Evolutionary conservation across 177 flowering plant species (phyloP), one percentile per base, ranked within the genome.

Genomic region (Tripterygium wilfordii): DNA sequence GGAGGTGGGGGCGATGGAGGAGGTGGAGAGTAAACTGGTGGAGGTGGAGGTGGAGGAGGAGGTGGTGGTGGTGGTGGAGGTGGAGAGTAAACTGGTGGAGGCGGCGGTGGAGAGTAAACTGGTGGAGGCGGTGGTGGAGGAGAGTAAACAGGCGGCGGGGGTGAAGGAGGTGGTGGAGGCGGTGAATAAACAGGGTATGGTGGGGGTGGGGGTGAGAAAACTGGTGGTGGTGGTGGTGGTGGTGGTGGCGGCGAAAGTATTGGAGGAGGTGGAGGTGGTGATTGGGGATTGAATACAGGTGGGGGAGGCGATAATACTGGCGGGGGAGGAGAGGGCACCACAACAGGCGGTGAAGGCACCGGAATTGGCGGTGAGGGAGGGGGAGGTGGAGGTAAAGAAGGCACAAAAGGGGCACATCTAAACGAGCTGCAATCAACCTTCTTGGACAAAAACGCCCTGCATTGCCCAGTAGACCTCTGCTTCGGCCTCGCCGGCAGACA

Each of bases 401-500:
- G 85, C 32, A 70, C 75, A 59, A 80, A 82, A 37, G 78, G 76
- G 19, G 49, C 33, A 61, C 97, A 89, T 46, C 54, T 66, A 46
- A 80, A 83, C 0, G 83, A 53, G 24, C 51, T 44, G 50, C 97
- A 89, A 61, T 77, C 67, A 21, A 82, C 78, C n/a, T n/a, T 77
- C 28, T 46, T 48, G 14, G 83, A 71, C 73, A 62, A 58, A 50
- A 86, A 75, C 21, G 76, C 39, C 63, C 61, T 71, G 68, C 97
- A 89, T 59, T 78, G 78, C 54, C 8, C 28, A 0, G 54, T 45
- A 17, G 81, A 59, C 48, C 85, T 69, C 76, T 89, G 97, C 8
- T n/a, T 45, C 2, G 88, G 88, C 63, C 91, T 57, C 1, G 36
- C 67, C 29, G 77, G 66, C 66, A 89, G 63, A 49, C 97, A 89